phyloP scores from a whole-genome alignment of 768 basidiomycete species.

The Termitomyces sp. region DNA sequence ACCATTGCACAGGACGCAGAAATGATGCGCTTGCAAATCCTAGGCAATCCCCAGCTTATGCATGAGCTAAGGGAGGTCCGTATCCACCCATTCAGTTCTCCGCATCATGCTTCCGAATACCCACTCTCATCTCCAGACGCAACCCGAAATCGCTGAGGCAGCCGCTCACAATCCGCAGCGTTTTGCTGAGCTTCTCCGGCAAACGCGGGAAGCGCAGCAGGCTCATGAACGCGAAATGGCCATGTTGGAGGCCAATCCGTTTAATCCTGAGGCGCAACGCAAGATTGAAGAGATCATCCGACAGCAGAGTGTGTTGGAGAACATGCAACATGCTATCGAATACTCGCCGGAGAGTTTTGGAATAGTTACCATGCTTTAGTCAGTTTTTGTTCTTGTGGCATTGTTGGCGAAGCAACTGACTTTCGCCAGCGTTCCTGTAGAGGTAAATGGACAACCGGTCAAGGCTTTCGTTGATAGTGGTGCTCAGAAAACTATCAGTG shows the following conservation, averaged over 20 bases:
- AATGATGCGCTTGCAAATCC: conserved; percentile 82
- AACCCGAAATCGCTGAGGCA: conserved; percentile 80
- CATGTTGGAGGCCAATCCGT: conserved; percentile 81
- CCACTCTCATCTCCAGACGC: conserved; percentile 37
- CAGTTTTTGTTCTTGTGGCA: conserved; percentile 24
- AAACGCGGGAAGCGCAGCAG: conserved; percentile 52
- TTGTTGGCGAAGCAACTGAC: neutral
- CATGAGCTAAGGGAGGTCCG: conserved; percentile 61
- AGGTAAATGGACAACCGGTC: conserved; percentile 86
- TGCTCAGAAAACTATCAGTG: conserved; percentile 95
- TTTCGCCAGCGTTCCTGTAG: conserved; percentile 70
- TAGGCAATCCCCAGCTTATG: conserved; percentile 84
- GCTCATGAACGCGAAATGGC: conserved; percentile 56
- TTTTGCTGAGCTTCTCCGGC: conserved; percentile 70
- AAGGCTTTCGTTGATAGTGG: conserved; percentile 99
- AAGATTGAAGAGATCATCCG: conserved; percentile 92
- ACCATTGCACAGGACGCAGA: conserved; percentile 77
- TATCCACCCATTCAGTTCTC: conserved; percentile 1
- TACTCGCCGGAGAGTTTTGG: conserved; percentile 93
- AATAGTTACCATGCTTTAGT: conserved; percentile 96
- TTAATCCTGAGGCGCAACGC: conserved; percentile 85
- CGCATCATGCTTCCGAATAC: neutral
- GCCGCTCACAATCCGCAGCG: conserved; percentile 60
- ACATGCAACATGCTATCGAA: conserved; percentile 90
- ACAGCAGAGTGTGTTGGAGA: conserved; percentile 86